Evolutionary conservation across 2,329 filamentous ascomycete species (phyloP).

Genomic region (Graphilbum sp.): DNA sequence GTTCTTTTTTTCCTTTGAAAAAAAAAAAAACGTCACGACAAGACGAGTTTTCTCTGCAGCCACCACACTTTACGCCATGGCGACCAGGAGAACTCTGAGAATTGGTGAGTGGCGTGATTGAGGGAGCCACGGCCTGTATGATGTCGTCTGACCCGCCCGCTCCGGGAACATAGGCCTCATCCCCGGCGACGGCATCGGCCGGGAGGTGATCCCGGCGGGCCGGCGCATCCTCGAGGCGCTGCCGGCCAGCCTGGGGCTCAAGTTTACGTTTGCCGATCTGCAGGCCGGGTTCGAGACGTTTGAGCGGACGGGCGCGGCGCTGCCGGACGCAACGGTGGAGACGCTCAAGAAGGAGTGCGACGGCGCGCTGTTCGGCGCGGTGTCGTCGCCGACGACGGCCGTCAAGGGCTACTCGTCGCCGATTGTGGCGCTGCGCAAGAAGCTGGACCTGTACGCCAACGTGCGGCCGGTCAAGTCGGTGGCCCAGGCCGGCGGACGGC

Average conservation of each 20-base stretch:
- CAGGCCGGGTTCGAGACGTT: constrained; percentile 90
- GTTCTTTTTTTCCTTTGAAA: not conserved
- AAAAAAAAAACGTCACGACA: no score
- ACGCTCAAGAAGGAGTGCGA: constrained; percentile 84
- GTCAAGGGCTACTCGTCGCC: constrained; percentile 93
- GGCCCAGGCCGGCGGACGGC: constrained; percentile 32
- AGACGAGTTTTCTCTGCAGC: no score
- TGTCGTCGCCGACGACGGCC: constrained; percentile 76
- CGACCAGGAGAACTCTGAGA: constrained; percentile 43
- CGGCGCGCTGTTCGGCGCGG: constrained; percentile 89
- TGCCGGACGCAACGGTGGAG: constrained; percentile 83
- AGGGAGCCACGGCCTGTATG: no score
- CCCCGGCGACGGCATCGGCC: constrained; percentile 93
- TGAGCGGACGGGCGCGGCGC: constrained; percentile 70
- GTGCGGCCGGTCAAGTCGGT: constrained; percentile 83
- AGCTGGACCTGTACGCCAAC: constrained; percentile 89
- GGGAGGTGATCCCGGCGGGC: constrained; percentile 92
- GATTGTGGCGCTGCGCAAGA: constrained; percentile 92
- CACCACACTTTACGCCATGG: no score
- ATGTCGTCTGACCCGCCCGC: no score
- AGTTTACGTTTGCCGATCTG: constrained; percentile 88
- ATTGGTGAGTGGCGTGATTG: constrained; percentile 35
- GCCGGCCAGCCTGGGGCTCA: constrained; percentile 74
- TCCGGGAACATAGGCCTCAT: no score
- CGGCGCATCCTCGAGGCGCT: constrained; percentile 85